Base-by-base conservation (phyloP, 768 basidiomycete species). In the Lactifluus volemus region DNA sequence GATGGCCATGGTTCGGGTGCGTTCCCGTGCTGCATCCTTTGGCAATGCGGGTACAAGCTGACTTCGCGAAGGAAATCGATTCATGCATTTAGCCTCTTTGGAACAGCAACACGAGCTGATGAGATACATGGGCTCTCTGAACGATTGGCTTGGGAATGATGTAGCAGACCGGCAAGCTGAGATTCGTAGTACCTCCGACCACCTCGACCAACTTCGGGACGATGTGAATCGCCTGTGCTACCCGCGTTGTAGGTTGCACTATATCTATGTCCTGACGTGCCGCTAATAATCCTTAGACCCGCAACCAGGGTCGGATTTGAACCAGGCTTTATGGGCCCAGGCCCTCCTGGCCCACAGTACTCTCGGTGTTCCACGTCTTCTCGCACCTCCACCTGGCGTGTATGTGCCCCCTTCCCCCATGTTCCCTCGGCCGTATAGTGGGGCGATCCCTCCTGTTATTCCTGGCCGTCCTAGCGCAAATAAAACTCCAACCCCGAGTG, bases 91-190 rank as follows among this genome's bases (percentile, higher is more conserved):
- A 19, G 88, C 87, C 0, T 86, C 86, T 30, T 80, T 90, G 15
- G 85, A 88, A 50, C 88, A 92, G 67, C 88, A 89, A 65, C 79
- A 88, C 42, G 88, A 88, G 69, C 74, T 90, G 53, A 89, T 89
- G 81, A 76, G n/a, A n/a, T n/a, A n/a, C n/a, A n/a, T n/a, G n/a
- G n/a, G n/a, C n/a, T n/a, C n/a, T n/a, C n/a, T n/a, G 86, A 93
- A 92, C 64, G 79, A 82, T 38, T 93, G 91, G 91, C 74, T 93
- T 15, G 84, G 79, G 58, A 80, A 84, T 38, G 91, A 93, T 70
- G 88, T 90, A 0, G 78, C 79, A 50, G 88, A 91, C 71, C 84
- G 91, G 25, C 89, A 89, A 63, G 77, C 80, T 4, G 90, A 92
- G 68, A 73, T 92, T 41, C 78, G 78, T 17, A 82, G 81, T 10